Conservation (phyloP, 371 early-diverging fungal genomes). For the Syncephalastrum contaminatum region DNA sequence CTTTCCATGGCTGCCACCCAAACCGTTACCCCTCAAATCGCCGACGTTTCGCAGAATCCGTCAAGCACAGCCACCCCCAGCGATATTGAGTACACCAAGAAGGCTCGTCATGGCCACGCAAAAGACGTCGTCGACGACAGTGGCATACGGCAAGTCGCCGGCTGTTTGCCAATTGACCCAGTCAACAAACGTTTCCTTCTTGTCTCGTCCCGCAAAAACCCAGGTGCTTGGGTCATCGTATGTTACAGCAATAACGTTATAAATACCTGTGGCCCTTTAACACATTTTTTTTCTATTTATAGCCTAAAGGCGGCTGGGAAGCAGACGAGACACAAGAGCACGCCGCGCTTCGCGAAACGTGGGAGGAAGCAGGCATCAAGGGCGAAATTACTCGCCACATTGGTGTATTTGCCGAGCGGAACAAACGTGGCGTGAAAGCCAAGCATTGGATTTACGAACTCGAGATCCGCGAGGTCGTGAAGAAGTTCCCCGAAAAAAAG, state of each 20-base stretch:
- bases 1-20: too few species aligned
- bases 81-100: constrained; percentile 35
- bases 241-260: constrained; percentile 7
- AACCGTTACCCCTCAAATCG: too few species aligned
- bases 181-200: constrained; percentile 47
- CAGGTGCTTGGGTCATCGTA: constrained; percentile 58
- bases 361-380: constrained; percentile 67
- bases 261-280: neutral
- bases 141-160: constrained; percentile 55
- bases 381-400: constrained; percentile 51
- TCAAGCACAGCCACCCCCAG: neutral
- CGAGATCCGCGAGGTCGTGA: constrained; percentile 54
- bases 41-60: too few species aligned
- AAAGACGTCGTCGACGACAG: constrained; percentile 33
- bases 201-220: constrained; percentile 53
- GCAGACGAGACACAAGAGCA: constrained; percentile 64
- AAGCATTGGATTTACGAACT: constrained; percentile 63
- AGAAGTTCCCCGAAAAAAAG: constrained; percentile 61
- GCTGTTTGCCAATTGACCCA: constrained; percentile 61
- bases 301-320: constrained; percentile 74
- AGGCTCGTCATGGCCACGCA: constrained; percentile 43
- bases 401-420: constrained; percentile 54
- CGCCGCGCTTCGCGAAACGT: constrained; percentile 65
- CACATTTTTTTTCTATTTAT: constrained; percentile 3
- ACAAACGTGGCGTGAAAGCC: constrained; percentile 52